These are phyloP conservation scores for Ramularia collo-cygni DNA, from an alignment of 2,329 filamentous ascomycete species.

Conservation along the genomic window DNA sequence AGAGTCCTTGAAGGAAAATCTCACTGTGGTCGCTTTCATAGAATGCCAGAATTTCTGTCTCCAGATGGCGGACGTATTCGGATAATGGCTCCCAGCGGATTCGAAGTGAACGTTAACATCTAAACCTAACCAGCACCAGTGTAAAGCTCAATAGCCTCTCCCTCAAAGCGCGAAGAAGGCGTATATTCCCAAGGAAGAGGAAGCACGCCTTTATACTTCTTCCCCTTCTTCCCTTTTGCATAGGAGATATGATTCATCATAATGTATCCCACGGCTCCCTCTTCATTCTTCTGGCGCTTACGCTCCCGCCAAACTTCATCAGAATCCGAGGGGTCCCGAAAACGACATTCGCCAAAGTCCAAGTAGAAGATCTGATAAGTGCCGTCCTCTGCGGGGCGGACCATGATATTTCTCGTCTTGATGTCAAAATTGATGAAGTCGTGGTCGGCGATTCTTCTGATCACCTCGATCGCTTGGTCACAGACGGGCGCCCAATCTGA, in stretches of 20 bases:
- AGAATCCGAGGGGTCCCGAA: background rate
- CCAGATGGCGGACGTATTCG: too few species aligned
- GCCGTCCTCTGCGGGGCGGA: background rate
- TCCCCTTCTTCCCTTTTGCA: background rate
- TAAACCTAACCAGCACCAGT: background rate
- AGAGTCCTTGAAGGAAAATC: too few species aligned
- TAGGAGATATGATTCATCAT: constrained; percentile 1
- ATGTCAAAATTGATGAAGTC: constrained; percentile 1
- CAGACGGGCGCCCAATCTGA: background rate
- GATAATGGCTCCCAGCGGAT: too few species aligned
- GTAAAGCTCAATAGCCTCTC: background rate
- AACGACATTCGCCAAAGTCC: background rate
- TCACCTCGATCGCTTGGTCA: constrained; percentile 1
- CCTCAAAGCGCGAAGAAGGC: background rate
- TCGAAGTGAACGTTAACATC: too few species aligned
- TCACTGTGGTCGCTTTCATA: too few species aligned
- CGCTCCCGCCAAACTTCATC: constrained; percentile 1
- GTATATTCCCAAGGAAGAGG: background rate
- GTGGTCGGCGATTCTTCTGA: background rate
- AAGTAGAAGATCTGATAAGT: constrained; percentile 1
- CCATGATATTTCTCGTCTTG: constrained; percentile 1
- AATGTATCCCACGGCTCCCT: constrained; percentile 1
- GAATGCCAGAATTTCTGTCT: too few species aligned
- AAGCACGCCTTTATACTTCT: background rate
- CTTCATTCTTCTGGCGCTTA: background rate